Percentiles rank a stretch among this genome's conserved stretches.
These are phyloP conservation scores for Geranomyces michiganensis DNA, from an alignment of 192 early-diverging fungal species.

Conservation along the genomic window DNA sequence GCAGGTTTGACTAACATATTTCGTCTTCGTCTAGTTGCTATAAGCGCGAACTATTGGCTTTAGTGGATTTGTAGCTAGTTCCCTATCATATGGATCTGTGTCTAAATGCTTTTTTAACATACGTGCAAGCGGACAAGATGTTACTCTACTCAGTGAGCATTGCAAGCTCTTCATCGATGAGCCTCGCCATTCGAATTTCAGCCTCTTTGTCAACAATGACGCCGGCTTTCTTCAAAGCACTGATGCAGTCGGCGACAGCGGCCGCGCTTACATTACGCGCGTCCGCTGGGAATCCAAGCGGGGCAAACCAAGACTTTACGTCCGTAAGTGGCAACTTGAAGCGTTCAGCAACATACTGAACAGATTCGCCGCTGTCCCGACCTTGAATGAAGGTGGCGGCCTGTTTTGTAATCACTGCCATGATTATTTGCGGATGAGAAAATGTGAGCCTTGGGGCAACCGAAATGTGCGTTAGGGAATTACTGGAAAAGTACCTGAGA, in stretches of 20 bases:
- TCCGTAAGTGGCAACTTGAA: constrained; percentile 54
- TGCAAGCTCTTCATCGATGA: constrained; percentile 7
- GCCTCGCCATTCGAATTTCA: neutral
- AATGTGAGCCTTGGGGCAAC: no score
- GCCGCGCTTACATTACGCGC: constrained; percentile 41
- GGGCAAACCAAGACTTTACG: constrained; percentile 69
- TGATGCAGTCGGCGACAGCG: constrained; percentile 52
- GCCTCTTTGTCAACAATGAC: constrained; percentile 25
- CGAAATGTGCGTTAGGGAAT: no score
- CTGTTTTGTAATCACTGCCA: constrained; percentile 45
- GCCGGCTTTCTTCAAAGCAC: constrained; percentile 61
- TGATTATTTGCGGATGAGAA: neutral
- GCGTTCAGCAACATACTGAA: constrained; percentile 50
- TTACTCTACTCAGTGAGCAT: no score
- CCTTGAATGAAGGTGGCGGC: constrained; percentile 50
- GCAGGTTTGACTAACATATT: no score
- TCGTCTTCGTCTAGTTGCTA: neutral
- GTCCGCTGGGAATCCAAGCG: constrained; percentile 58
- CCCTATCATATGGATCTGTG: no score
- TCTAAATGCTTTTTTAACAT: no score
- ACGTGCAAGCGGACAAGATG: no score
- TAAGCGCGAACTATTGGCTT: neutral
- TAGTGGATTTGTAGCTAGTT: no score
- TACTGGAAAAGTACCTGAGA: constrained; percentile 30
- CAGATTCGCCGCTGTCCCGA: constrained; percentile 45